Evolutionary conservation across 805 yeast genomes (phyloP), one percentile per base, ranked within the genome.

Genomic region (Zygoascus biomembranicola): DNA sequence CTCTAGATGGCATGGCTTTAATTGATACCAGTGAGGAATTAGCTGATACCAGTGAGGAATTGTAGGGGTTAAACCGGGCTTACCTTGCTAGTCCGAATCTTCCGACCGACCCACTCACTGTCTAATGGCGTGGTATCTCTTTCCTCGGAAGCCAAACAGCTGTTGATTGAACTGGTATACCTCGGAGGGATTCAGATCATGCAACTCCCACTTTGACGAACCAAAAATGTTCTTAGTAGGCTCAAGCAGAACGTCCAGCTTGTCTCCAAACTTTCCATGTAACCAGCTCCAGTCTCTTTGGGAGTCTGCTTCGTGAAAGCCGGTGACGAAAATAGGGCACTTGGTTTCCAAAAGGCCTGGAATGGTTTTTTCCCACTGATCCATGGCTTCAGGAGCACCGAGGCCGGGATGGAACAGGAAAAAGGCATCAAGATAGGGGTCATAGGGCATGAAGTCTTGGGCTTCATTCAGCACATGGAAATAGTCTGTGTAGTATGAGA

Each of bases 321-420:
- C 96, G 1, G 97, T 90, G 43, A 89, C 84, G 68, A 85, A 90
- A 26, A 94, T 75, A 1, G 96, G 87, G 74, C 99, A 94, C 70
- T 94, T 94, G 48, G 96, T 84, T 59, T 94, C 98, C 58, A 94
- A 74, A 59, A 94, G 73, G 2, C 92, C 97, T 52, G 89, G 89
- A 60, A 94, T 73, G 0, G 96, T 77, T 67, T 87, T 85, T 58
- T 79, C 79, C 97, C 98, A 92, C 64, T 81, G 79, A 55, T 84
- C 84, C 67, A 79, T 77, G 20, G 84, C 75, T 63, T 88, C 96
- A 13, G 87, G 86, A 8, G 94, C 85, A 18, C 88, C 84, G 65
- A 90, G 80, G 43, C 97, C 97, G 2, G 99, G 98, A 68, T 92
- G 98, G 85, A 92, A 94, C 51, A 87, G 76, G 78, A 89, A 90